phyloP scores from a whole-genome alignment of 345 rosid species.

The Syzygium grande region DNA sequence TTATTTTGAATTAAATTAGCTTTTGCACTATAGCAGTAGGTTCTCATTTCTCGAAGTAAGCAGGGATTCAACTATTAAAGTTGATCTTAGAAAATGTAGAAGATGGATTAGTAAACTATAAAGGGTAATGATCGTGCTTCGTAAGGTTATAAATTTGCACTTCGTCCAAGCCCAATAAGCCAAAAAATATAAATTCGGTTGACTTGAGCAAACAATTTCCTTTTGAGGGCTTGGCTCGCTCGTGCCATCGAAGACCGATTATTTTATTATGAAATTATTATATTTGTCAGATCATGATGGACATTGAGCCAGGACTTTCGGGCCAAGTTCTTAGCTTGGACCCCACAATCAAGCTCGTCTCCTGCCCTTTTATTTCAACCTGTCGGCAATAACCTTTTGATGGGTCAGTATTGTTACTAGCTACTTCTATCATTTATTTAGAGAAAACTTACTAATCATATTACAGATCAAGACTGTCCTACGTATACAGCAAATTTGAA shows the following conservation, averaged over 20 bases:
- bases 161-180: not conserved
- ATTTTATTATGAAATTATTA: not conserved
- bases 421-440: not conserved
- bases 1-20: not conserved
- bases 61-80: not conserved
- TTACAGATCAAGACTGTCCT: not conserved
- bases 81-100: not conserved
- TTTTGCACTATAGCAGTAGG: not conserved
- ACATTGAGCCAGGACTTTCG: not conserved
- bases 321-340: too few species aligned
- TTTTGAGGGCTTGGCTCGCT: not conserved
- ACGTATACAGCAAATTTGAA: not conserved
- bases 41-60: not conserved
- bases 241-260: not conserved
- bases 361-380: not conserved
- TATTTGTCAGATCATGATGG: not conserved
- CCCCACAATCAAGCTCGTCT: too few species aligned
- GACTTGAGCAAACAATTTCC: not conserved
- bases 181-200: not conserved
- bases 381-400: not conserved
- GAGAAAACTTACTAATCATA: not conserved
- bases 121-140: not conserved
- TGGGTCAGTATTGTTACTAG: not conserved
- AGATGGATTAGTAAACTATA: not conserved
- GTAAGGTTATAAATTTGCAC: not conserved